Base-by-base conservation (phyloP, 176 grass and related monocot species). In the Coix lacrymajobi region DNA sequence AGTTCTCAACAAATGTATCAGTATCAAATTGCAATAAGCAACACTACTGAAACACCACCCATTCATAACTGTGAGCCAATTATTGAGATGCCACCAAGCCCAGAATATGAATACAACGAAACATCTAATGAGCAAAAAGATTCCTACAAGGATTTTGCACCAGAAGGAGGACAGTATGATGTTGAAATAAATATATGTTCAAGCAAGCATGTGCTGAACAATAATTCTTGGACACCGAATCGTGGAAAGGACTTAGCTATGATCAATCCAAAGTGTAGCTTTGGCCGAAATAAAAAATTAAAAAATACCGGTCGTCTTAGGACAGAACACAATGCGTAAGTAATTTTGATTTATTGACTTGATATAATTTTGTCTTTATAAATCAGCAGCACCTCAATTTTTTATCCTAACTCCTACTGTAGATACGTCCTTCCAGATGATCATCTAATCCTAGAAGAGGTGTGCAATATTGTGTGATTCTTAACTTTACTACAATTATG, bases 341-440 rank as follows among this genome's bases (percentile, higher is more conserved):
- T 78, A 63, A 62, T 17, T 56, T 22, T 28, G 4, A n/a, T 84
- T 54, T 85, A 7, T 36, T 77, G 56, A 25, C 10, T 36, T 77
- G 56, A 25, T 77, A 65, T 85, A 71, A 65, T 81, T 39, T 80
- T 67, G 12, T 56, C 63, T 45, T 66, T 14, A 81, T 34, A 81
- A 76, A 57, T 63, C 71, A 71, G 76, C 28, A 38, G 52, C 68
- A 39, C 76, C 66, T 45, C 45, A 74, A 6, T 12, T 71, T 82
- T 12, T 71, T 85, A n/a, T 28, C 45, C 69, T 57, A 56, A 11
- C 48, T 83, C 24, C 52, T 56, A 46, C 76, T 90, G 69, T 81
- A 97, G 95, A 29, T 97, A 94, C 70, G 81, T 89, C 45, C 82
- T 97, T 76, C 95, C 90, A 81, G 92, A 97, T 84, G 83, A 43